Evolutionary conservation across 495 filamentous ascomycete species (phyloP).

Genomic region (Bacidia gigantensis): DNA sequence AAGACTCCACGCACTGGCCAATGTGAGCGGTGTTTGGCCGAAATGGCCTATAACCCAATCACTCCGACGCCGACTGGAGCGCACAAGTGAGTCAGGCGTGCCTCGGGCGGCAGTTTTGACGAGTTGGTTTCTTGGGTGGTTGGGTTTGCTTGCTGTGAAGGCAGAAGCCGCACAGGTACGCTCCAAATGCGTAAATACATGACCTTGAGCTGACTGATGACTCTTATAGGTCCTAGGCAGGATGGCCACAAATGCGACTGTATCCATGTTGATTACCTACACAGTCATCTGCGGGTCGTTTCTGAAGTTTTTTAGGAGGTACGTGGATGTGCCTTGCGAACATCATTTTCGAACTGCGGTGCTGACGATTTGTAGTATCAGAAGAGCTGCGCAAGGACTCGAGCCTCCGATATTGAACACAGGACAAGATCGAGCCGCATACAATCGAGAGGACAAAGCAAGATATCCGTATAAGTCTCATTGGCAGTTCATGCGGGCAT

Average conservation of each 20-base stretch:
- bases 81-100: conserved; percentile 32
- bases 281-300: conserved; percentile 32
- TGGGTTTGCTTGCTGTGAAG: conserved; percentile 34
- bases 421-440: conserved; percentile 24
- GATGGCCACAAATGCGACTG: conserved; percentile 33
- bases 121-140: conserved; percentile 32
- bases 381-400: conserved; percentile 1
- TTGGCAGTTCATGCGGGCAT: conserved; percentile 32
- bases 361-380: not conserved
- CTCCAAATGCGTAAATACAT: conserved; percentile 12
- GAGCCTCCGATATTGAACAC: not conserved
- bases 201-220: not conserved
- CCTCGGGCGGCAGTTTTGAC: conserved; percentile 35
- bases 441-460: conserved; percentile 28
- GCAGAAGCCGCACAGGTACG: conserved; percentile 25
- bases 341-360: not conserved
- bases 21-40: conserved; percentile 26
- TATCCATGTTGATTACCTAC: conserved; percentile 32
- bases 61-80: conserved; percentile 24
- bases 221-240: conserved; percentile 16
- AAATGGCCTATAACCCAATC: conserved; percentile 18
- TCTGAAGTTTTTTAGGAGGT: conserved; percentile 22
- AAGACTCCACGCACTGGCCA: conserved; percentile 33
- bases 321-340: not conserved
- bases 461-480: conserved; percentile 36